A percentile compares a stretch with the other conserved stretches of the same genome.
phyloP scores from a whole-genome alignment of 179 eudicot genomes.

The Beta corolliflora region DNA sequence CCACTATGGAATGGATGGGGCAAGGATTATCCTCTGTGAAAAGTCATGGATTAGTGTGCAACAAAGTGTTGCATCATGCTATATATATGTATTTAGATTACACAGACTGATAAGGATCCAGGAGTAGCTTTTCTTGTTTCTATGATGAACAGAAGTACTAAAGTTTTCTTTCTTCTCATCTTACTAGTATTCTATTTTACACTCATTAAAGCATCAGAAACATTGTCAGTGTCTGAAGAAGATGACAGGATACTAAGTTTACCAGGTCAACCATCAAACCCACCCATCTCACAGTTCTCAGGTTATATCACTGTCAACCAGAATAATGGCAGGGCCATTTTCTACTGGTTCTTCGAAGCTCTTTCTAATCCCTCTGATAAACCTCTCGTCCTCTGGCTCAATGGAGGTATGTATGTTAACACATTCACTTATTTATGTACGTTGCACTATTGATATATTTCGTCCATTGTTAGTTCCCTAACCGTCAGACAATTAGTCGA shows the following conservation, averaged over 20 bases:
- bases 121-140: background rate
- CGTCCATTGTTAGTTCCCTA: too few relatives aligned
- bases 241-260: conserved; percentile 44
- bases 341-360: conserved; percentile 74
- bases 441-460: background rate
- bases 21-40: conserved; percentile 12
- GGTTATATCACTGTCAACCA: conserved; percentile 69
- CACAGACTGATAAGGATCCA: background rate
- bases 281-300: conserved; percentile 53
- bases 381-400: conserved; percentile 71
- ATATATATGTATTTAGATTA: background rate
- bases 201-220: conserved; percentile 28
- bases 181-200: conserved; percentile 27
- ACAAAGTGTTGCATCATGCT: background rate
- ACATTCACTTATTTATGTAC: background rate
- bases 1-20: conserved; percentile 9
- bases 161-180: conserved; percentile 9
- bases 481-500: too few relatives aligned
- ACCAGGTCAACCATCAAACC: conserved; percentile 62
- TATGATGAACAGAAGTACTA: conserved; percentile 19
- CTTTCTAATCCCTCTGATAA: conserved; percentile 45
- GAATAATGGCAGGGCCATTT: conserved; percentile 68
- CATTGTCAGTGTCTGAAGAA: conserved; percentile 28
- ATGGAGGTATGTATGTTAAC: conserved; percentile 52
- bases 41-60: background rate